phyloP scores from a whole-genome alignment of 495 filamentous ascomycete species.

The Penicillium antarcticum region DNA sequence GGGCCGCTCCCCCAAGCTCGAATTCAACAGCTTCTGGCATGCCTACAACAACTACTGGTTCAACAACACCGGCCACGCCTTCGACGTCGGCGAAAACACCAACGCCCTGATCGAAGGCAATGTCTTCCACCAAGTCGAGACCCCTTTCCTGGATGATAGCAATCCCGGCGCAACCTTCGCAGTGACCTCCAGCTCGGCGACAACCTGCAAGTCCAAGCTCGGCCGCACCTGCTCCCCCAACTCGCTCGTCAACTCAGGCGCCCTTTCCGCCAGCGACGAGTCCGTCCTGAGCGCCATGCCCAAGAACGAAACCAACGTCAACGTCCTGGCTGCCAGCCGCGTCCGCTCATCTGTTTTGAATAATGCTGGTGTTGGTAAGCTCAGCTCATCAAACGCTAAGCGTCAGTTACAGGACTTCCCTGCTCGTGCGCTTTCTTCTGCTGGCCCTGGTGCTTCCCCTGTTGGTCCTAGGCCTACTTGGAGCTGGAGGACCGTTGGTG shows the following conservation, averaged over 20 bases:
- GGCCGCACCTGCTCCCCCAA: slow-evolving; percentile 29
- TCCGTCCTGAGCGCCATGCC: slow-evolving; percentile 24
- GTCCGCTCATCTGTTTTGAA: slow-evolving; percentile 24
- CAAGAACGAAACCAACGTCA: slow-evolving; percentile 16
- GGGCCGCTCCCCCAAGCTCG: slow-evolving; percentile 51
- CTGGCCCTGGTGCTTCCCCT: slow-evolving; percentile 11
- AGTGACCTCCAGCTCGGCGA: slow-evolving; percentile 13
- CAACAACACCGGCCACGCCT: slow-evolving; percentile 34
- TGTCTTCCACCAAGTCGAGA: slow-evolving; percentile 30
- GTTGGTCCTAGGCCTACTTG: slow-evolving; percentile 6
- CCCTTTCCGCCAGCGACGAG: slow-evolving; percentile 18
- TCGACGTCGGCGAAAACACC: slow-evolving; percentile 22
- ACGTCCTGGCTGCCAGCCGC: slow-evolving; percentile 15
- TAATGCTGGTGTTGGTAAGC: slow-evolving; percentile 30
- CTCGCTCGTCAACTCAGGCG: slow-evolving; percentile 19
- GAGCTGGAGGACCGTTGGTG: slow-evolving; percentile 12
- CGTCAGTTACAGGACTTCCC: background rate
- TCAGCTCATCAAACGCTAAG: slow-evolving; percentile 13
- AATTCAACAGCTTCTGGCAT: slow-evolving; percentile 43
- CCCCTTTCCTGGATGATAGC: slow-evolving; percentile 17
- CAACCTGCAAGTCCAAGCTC: slow-evolving; percentile 22
- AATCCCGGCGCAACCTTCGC: slow-evolving; percentile 22
- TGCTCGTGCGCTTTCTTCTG: slow-evolving; percentile 7
- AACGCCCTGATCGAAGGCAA: slow-evolving; percentile 29
- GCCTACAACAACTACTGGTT: slow-evolving; percentile 38